Evolutionary conservation across 306 rosid species (phyloP).

Genomic region (Glycine soja): DNA sequence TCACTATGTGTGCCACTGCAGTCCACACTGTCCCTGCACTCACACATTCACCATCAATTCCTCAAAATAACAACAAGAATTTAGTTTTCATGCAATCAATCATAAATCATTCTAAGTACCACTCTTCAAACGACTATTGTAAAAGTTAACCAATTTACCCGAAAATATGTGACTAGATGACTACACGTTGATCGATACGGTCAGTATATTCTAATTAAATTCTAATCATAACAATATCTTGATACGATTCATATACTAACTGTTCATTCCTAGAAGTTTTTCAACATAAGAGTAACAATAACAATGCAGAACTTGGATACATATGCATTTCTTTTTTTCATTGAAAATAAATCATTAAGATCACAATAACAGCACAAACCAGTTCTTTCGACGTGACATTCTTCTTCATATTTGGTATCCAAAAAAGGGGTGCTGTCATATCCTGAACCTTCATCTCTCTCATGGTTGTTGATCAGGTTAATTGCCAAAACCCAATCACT

Average conservation of each 20-base stretch:
- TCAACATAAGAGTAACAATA: no score
- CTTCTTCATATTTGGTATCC: background rate
- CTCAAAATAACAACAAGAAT: background rate
- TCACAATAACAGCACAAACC: background rate
- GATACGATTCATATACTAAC: no score
- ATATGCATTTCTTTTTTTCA: background rate
- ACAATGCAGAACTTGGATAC: no score
- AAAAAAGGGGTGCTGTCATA: slow-evolving; percentile 32
- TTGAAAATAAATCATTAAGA: background rate
- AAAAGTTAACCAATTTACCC: no score
- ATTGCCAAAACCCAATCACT: background rate
- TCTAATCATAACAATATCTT: no score
- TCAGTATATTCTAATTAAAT: no score
- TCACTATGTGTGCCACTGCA: slow-evolving; percentile 65
- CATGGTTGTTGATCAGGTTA: slow-evolving; percentile 27
- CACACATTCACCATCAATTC: slow-evolving; percentile 16
- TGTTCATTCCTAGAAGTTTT: no score
- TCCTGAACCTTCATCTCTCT: background rate
- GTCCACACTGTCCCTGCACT: slow-evolving; percentile 68
- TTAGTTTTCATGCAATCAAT: background rate
- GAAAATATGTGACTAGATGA: no score
- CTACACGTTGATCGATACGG: no score
- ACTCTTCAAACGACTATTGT: no score
- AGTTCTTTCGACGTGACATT: background rate
- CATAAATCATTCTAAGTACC: no score